Percentiles rank a stretch among this genome's conserved stretches.
Conservation (phyloP, 805 yeast species). For the Metschnikowia dekortorum region DNA sequence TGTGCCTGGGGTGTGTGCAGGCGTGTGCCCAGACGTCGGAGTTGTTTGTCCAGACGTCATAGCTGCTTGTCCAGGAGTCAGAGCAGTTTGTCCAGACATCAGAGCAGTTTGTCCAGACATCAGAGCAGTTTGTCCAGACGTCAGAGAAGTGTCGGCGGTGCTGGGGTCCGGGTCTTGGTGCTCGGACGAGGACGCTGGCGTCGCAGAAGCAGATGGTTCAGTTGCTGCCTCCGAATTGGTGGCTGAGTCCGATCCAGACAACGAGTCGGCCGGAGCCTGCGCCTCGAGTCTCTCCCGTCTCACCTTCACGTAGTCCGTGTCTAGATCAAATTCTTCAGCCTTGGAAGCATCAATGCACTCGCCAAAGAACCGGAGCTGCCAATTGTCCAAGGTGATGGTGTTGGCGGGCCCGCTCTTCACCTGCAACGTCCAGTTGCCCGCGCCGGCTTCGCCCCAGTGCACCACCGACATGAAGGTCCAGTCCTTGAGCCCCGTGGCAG, state of each 20-base stretch:
- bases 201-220: background rate
- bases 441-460: constrained; percentile 87
- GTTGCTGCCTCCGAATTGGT: background rate
- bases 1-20: too few species aligned
- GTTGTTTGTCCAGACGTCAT: too few species aligned
- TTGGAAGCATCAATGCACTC: constrained; percentile 61
- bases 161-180: too few species aligned
- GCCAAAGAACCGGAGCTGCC: constrained; percentile 84
- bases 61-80: too few species aligned
- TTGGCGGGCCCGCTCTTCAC: constrained; percentile 45
- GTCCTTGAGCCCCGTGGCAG: constrained; percentile 55
- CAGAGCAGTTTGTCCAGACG: too few species aligned
- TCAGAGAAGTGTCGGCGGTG: too few species aligned
- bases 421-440: constrained; percentile 77
- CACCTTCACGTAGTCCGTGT: constrained; percentile 42
- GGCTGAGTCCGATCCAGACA: constrained; percentile 3
- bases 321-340: constrained; percentile 53
- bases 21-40: too few species aligned
- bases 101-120: too few species aligned
- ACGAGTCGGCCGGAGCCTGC: background rate
- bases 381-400: constrained; percentile 45
- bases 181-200: too few species aligned
- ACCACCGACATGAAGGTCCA: constrained; percentile 99
- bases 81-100: too few species aligned
- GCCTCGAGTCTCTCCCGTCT: constrained; percentile 25